A percentile compares a stretch with the other conserved stretches of the same genome.
Conservation (phyloP, 352 stramenopile species). For the Globisporangium okanoganense region DNA sequence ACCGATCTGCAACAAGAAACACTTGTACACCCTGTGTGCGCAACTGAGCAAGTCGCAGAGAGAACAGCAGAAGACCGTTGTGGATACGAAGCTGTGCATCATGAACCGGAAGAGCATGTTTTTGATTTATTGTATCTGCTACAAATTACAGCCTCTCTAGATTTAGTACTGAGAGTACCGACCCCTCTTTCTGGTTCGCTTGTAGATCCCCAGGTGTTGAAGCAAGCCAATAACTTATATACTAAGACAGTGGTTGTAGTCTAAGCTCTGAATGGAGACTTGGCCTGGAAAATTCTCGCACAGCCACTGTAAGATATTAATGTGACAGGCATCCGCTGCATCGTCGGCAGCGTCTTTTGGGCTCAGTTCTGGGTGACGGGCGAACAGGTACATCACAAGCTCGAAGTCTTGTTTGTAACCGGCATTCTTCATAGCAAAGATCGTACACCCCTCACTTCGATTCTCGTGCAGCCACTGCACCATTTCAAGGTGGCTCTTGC, state of each 20-base stretch:
- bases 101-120: no score
- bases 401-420: neutral
- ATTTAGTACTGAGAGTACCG: no score
- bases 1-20: conserved; percentile 43
- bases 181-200: no score
- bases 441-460: neutral
- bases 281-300: neutral
- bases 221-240: no score
- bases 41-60: conserved; percentile 44
- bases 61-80: conserved; percentile 43
- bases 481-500: neutral
- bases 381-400: neutral
- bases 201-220: neutral
- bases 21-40: conserved; percentile 25
- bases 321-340: neutral
- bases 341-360: neutral
- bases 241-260: neutral
- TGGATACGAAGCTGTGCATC: conserved; percentile 40
- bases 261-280: neutral
- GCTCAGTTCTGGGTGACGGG: neutral
- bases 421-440: neutral
- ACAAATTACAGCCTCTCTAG: no score
- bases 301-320: neutral
- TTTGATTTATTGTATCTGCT: no score
- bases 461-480: neutral